Percentiles rank a stretch among this genome's conserved stretches.
Evolutionary conservation across 495 filamentous ascomycete species (phyloP).

Genomic region (Aspergillus sclerotiicarbonarius): DNA sequence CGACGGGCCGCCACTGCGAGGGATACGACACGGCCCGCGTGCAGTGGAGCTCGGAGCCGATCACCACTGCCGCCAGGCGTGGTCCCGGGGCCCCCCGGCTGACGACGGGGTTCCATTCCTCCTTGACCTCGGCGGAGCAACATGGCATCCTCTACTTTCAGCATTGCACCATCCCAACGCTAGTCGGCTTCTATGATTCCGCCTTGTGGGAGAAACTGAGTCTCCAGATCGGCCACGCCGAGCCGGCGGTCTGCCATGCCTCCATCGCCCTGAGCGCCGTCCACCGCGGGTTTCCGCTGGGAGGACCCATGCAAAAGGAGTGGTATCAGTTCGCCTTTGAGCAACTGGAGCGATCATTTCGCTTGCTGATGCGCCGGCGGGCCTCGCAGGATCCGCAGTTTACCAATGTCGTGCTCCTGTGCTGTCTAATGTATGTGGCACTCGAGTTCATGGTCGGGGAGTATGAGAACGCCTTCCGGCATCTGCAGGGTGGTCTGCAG

Average conservation of each 20-base stretch:
- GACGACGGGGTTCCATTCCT: not conserved
- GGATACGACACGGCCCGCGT: constrained; percentile 3
- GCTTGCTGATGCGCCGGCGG: not conserved
- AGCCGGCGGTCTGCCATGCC: not conserved
- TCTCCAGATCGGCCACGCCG: not conserved
- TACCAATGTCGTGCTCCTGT: not conserved
- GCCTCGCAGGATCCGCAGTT: not conserved
- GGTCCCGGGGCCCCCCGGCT: too few species aligned
- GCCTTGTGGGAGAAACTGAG: not conserved
- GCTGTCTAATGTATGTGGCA: not conserved
- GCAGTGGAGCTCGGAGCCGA: not conserved
- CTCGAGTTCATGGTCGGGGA: not conserved
- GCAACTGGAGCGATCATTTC: not conserved
- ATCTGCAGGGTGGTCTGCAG: not conserved
- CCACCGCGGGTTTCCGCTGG: not conserved
- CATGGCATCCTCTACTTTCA: not conserved
- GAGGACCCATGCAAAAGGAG: too few species aligned
- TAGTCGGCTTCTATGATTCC: not conserved
- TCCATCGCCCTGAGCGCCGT: constrained; percentile 1
- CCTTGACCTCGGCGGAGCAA: not conserved
- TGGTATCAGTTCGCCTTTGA: not conserved
- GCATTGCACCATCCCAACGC: not conserved
- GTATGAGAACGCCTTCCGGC: constrained; percentile 1
- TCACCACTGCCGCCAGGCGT: too few species aligned
- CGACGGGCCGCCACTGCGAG: constrained; percentile 8